These are phyloP conservation scores for Leucaena leucocephala DNA, from an alignment of 306 rosid species.

Conservation along the genomic window DNA sequence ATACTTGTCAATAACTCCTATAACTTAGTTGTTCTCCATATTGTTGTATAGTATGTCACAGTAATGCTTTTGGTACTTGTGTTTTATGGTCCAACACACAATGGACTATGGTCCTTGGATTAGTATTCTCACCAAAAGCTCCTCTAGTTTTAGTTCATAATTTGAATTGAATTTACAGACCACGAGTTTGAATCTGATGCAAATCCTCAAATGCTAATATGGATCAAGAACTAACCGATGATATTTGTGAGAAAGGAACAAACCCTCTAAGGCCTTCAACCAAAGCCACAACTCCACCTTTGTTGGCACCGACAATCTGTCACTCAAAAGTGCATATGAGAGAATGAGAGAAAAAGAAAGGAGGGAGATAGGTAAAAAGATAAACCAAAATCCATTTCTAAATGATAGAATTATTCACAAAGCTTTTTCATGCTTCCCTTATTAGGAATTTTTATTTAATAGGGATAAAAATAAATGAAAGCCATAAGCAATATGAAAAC, in stretches of 20 bases:
- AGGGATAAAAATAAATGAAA: constrained; percentile 15
- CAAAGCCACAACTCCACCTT: constrained; percentile 93
- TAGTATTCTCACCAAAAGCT: constrained; percentile 22
- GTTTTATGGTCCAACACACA: not conserved
- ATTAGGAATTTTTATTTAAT: not conserved
- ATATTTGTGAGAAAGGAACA: constrained; percentile 96
- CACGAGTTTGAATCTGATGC: constrained; percentile 15
- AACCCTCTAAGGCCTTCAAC: constrained; percentile 94
- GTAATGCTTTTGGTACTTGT: not conserved
- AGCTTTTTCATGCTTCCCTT: constrained; percentile 17
- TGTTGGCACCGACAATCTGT: constrained; percentile 85
- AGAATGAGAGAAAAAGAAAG: not conserved
- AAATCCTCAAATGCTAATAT: constrained; percentile 26
- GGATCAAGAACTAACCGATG: constrained; percentile 69
- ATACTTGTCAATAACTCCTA: constrained; percentile 18
- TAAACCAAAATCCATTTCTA: constrained; percentile 15
- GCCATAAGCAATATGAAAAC: constrained; percentile 2
- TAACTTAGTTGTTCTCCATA: constrained; percentile 16
- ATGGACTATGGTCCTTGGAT: constrained; percentile 11
- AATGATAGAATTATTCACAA: not conserved
- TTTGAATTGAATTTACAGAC: constrained; percentile 21
- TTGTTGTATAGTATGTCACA: constrained; percentile 10
- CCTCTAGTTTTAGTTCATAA: constrained; percentile 7
- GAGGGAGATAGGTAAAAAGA: not conserved
- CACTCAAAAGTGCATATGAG: constrained; percentile 22